Evolutionary conservation across 305 asterid species (phyloP).

Genomic region (Withania somnifera): DNA sequence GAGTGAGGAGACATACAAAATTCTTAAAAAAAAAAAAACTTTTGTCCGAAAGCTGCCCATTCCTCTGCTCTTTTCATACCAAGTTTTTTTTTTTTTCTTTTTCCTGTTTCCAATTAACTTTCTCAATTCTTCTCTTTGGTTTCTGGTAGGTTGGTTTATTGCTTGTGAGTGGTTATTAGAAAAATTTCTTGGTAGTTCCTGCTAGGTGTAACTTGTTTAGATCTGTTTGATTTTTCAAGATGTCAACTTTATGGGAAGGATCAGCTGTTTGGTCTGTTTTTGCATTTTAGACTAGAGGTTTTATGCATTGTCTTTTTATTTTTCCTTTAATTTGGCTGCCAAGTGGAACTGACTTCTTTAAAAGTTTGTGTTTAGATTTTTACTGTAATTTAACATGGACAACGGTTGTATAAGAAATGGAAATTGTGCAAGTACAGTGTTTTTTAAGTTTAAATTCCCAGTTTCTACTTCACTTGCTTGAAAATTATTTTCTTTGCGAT

Average conservation of each 20-base stretch:
- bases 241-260: background rate
- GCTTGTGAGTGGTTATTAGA: background rate
- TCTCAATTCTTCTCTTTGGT: background rate
- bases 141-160: background rate
- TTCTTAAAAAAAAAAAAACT: background rate
- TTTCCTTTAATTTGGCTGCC: background rate
- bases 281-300: background rate
- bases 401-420: background rate
- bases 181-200: background rate
- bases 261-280: background rate
- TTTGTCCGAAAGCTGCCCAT: background rate
- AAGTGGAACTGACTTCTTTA: background rate
- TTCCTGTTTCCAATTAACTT: background rate
- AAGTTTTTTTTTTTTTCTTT: background rate
- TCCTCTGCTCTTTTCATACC: background rate
- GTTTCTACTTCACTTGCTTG: background rate
- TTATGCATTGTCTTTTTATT: background rate
- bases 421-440: background rate
- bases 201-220: background rate
- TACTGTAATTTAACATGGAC: background rate
- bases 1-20: background rate
- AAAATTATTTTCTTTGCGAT: background rate
- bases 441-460: background rate
- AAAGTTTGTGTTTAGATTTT: background rate
- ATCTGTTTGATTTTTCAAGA: conserved; percentile 11